phyloP scores from a whole-genome alignment of 352 stramenopile genomes.

The Thalassiosira mediterranea region DNA sequence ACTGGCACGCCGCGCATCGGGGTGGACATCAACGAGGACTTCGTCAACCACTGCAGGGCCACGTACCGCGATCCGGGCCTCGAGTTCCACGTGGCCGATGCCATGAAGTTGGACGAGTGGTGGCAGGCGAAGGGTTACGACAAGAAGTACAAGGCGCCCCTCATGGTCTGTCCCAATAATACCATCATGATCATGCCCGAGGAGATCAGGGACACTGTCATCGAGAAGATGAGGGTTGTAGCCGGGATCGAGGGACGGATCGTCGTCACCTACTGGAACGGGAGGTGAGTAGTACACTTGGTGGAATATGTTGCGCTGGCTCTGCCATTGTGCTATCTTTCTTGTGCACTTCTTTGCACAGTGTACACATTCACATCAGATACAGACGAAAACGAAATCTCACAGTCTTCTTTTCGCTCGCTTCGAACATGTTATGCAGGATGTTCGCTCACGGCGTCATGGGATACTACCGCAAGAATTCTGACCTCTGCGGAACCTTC shows the following conservation, averaged over 20 bases:
- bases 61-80: constrained; percentile 12
- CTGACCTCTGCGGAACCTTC: too few relatives aligned
- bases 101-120: constrained; percentile 46
- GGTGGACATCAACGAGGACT: constrained; percentile 51
- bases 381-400: too few relatives aligned
- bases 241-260: constrained; percentile 41
- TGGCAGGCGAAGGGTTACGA: constrained; percentile 32
- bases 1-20: constrained; percentile 33
- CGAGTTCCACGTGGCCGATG: constrained; percentile 42
- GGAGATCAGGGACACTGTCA: constrained; percentile 36
- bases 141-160: constrained; percentile 38
- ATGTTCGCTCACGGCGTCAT: too few relatives aligned
- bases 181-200: constrained; percentile 62
- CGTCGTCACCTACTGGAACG: constrained; percentile 56
- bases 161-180: constrained; percentile 58
- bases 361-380: too few relatives aligned
- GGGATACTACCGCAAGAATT: too few relatives aligned
- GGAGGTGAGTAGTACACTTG: too few relatives aligned
- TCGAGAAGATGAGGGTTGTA: constrained; percentile 50
- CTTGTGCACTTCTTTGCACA: too few relatives aligned
- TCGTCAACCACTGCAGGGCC: constrained; percentile 32
- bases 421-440: too few relatives aligned
- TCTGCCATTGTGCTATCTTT: too few relatives aligned
- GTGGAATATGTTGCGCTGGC: too few relatives aligned
- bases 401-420: too few relatives aligned